Conservation (phyloP, 2,329 filamentous ascomycete genomes). For the Rutstroemia sp. region DNA sequence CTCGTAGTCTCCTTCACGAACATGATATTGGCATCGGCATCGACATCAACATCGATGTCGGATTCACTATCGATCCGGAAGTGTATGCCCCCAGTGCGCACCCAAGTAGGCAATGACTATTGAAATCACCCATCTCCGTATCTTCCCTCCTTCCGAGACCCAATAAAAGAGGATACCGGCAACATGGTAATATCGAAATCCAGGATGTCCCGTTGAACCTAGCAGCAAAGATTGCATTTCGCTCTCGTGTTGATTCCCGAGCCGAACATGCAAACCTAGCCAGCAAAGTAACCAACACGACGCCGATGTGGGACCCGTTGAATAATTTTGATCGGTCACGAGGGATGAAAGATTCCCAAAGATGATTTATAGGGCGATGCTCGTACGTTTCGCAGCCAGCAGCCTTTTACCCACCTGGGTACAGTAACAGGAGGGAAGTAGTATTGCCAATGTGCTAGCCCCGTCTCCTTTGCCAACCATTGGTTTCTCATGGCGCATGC, state of each 20-base stretch:
- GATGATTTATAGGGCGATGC: not conserved
- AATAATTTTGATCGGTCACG: constrained; percentile 2
- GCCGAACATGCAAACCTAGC: not conserved
- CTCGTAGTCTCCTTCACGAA: too few relatives aligned
- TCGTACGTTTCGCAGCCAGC: too few relatives aligned
- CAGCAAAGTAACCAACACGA: not conserved
- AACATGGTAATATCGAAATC: constrained; percentile 3
- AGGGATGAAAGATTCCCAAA: not conserved
- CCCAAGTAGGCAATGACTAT: not conserved
- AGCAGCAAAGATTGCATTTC: not conserved
- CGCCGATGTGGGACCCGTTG: constrained; percentile 2
- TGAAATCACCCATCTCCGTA: not conserved
- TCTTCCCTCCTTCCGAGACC: not conserved
- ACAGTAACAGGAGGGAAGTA: too few relatives aligned
- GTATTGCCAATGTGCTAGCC: too few relatives aligned
- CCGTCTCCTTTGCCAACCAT: too few relatives aligned
- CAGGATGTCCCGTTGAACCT: not conserved
- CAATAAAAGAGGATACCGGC: constrained; percentile 2
- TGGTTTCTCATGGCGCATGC: too few relatives aligned
- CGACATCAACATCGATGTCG: not conserved
- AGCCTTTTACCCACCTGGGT: too few relatives aligned
- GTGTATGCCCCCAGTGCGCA: not conserved
- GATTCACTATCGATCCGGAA: not conserved
- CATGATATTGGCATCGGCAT: not conserved
- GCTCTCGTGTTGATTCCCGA: not conserved